Conservation (phyloP, 2,329 filamentous ascomycete species). For the Aspergillus fijiensis region DNA sequence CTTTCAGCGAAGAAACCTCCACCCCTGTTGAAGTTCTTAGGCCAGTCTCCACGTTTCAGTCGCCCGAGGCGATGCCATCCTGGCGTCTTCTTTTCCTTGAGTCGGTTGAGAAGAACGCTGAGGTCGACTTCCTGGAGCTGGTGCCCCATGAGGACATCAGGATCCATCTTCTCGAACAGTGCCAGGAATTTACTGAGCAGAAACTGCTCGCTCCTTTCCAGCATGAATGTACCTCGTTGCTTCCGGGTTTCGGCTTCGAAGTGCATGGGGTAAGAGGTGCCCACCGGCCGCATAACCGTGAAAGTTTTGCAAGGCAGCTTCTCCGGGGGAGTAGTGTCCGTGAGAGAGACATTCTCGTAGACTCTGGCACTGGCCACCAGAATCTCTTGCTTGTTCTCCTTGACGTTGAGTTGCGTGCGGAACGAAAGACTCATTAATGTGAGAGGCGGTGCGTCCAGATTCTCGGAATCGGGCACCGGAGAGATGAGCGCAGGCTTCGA, state of each 20-base stretch:
- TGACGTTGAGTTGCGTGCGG: constrained; percentile 82
- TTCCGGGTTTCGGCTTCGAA: constrained; percentile 78
- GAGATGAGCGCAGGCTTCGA: constrained; percentile 74
- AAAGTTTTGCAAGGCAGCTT: constrained; percentile 87
- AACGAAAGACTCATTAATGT: constrained; percentile 95
- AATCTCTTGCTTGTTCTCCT: constrained; percentile 95
- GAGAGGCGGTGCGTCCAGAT: constrained; percentile 77
- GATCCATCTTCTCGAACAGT: constrained; percentile 82
- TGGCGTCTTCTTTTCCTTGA: constrained; percentile 86
- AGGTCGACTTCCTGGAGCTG: constrained; percentile 97
- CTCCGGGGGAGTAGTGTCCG: constrained; percentile 83
- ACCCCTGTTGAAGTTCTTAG: constrained; percentile 77
- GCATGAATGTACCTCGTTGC: constrained; percentile 72
- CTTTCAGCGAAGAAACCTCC: constrained; percentile 91
- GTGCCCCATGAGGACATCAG: constrained; percentile 90
- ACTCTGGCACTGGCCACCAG: constrained; percentile 86
- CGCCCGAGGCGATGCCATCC: constrained; percentile 94
- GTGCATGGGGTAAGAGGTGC: constrained; percentile 74
- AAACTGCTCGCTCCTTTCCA: constrained; percentile 80
- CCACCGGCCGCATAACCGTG: constrained; percentile 82
- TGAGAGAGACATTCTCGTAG: constrained; percentile 85
- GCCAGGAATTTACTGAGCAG: constrained; percentile 87
- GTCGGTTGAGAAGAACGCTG: constrained; percentile 79
- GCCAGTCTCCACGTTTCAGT: constrained; percentile 81
- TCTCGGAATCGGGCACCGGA: constrained; percentile 73